Evolutionary conservation across 495 filamentous ascomycete genomes (phyloP).

Genomic region (Corynascus novoguineensis): DNA sequence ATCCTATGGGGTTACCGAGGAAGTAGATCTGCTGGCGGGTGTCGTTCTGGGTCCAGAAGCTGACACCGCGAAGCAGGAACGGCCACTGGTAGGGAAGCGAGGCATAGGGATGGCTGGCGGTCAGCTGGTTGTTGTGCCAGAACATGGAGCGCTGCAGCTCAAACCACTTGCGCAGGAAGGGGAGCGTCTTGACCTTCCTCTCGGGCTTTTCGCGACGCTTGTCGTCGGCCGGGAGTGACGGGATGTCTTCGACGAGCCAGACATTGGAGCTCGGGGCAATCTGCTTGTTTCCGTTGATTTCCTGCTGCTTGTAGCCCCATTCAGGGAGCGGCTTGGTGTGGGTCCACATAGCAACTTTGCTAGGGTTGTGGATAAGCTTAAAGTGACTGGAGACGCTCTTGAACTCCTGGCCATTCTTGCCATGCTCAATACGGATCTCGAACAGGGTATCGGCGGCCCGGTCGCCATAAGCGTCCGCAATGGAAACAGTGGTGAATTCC

Average conservation of each 20-base stretch:
- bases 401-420: slow-evolving; percentile 77
- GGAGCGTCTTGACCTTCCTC: slow-evolving; percentile 69
- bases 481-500: slow-evolving; percentile 82
- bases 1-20: slow-evolving; percentile 92
- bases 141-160: slow-evolving; percentile 98
- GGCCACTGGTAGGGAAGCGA: slow-evolving; percentile 96
- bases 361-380: slow-evolving; percentile 89
- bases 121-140: slow-evolving; percentile 96
- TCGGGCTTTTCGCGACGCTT: slow-evolving; percentile 65
- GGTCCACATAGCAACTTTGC: slow-evolving; percentile 98
- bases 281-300: slow-evolving; percentile 99
- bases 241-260: slow-evolving; percentile 89
- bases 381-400: slow-evolving; percentile 85
- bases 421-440: slow-evolving; percentile 83
- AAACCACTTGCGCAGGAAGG: slow-evolving; percentile 91
- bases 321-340: slow-evolving; percentile 89
- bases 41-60: slow-evolving; percentile 98
- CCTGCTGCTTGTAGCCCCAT: slow-evolving; percentile 94
- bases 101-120: slow-evolving; percentile 92
- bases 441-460: slow-evolving; percentile 89
- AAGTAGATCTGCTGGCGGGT: slow-evolving; percentile 98
- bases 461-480: slow-evolving; percentile 67
- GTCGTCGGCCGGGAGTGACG: slow-evolving; percentile 63
- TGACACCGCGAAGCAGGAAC: slow-evolving; percentile 91
- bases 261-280: slow-evolving; percentile 81